phyloP scores from a whole-genome alignment of 345 rosid genomes.

The Salix viminalis region DNA sequence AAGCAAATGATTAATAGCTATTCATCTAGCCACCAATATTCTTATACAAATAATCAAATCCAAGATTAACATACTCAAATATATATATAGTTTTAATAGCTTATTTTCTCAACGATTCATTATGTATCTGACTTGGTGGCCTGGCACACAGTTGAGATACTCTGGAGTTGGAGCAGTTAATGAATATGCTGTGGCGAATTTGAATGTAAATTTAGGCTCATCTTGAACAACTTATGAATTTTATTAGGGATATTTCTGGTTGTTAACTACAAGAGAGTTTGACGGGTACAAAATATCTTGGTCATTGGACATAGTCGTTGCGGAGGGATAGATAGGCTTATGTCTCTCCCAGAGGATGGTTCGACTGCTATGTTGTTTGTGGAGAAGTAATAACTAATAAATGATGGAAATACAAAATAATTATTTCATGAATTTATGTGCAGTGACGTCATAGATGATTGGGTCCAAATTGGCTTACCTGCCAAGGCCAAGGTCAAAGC shows the following conservation, averaged over 20 bases:
- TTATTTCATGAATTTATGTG: not conserved
- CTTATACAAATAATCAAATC: not conserved
- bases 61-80: not conserved
- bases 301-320: constrained; percentile 22
- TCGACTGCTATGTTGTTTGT: constrained; percentile 2
- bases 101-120: not conserved
- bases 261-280: not conserved
- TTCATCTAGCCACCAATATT: not conserved
- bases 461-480: constrained; percentile 28
- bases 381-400: not conserved
- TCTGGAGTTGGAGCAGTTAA: constrained; percentile 19
- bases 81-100: no score
- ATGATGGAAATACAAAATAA: not conserved
- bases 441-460: constrained; percentile 32
- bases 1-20: not conserved
- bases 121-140: not conserved
- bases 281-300: constrained; percentile 19
- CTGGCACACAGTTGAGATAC: constrained; percentile 11
- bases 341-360: constrained; percentile 14
- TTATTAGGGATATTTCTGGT: not conserved
- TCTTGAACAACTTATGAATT: no score
- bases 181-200: constrained; percentile 14
- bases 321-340: constrained; percentile 26
- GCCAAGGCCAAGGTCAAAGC: constrained; percentile 24
- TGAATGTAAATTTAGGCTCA: not conserved